These are phyloP conservation scores for Cryphonectria parasitica DNA, from an alignment of 2,329 filamentous ascomycete genomes.

Conservation along the genomic window DNA sequence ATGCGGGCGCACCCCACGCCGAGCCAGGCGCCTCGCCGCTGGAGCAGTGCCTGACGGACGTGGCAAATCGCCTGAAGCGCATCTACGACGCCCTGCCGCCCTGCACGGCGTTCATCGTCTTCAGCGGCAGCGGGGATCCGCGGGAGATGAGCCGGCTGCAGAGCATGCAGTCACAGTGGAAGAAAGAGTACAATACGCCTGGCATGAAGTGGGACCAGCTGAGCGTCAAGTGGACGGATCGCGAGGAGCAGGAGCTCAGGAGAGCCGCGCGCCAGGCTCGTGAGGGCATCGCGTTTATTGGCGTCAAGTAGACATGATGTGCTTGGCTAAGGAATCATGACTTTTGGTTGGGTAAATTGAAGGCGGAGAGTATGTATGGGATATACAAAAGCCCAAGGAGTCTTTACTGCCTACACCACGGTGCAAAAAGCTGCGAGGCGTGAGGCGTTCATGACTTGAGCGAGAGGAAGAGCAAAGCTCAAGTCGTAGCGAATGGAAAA, in stretches of 20 bases:
- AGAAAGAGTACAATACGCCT: conserved; percentile 65
- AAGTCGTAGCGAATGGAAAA: background rate
- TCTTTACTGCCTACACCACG: background rate
- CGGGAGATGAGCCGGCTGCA: conserved; percentile 67
- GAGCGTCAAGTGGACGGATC: conserved; percentile 69
- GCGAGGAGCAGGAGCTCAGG: conserved; percentile 65
- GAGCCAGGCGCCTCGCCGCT: conserved; percentile 39
- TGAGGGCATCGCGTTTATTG: conserved; percentile 66
- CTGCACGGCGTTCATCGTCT: conserved; percentile 67
- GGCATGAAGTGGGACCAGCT: conserved; percentile 69
- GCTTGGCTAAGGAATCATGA: background rate
- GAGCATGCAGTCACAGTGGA: conserved; percentile 63
- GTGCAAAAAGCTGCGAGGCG: background rate
- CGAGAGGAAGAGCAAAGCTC: background rate
- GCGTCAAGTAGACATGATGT: conserved; percentile 55
- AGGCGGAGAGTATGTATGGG: background rate
- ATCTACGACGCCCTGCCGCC: conserved; percentile 64
- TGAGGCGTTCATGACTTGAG: background rate
- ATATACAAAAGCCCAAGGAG: background rate
- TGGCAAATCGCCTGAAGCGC: conserved; percentile 54
- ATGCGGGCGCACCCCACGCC: background rate
- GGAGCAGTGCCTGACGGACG: conserved; percentile 49
- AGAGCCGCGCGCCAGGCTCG: conserved; percentile 60
- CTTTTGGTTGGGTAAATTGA: no score
- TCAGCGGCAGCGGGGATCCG: conserved; percentile 70